Conservation (phyloP, 2,329 filamentous ascomycete genomes). For the Trichophyton verrucosum region DNA sequence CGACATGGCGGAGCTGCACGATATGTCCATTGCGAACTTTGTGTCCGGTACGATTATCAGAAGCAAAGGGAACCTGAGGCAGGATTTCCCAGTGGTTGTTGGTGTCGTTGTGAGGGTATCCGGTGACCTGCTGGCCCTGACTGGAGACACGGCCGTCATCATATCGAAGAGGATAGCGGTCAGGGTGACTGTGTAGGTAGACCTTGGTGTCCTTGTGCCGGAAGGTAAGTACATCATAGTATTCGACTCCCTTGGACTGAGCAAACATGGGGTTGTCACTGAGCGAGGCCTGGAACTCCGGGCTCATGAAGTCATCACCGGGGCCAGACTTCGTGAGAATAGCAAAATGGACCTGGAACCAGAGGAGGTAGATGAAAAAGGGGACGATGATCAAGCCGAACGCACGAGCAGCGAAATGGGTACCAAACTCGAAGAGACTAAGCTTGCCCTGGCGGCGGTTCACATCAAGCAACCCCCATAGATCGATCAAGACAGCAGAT, state of each 20-base stretch:
- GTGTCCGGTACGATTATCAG: slow-evolving; percentile 47
- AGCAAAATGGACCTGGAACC: slow-evolving; percentile 98
- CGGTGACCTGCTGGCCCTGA: slow-evolving; percentile 95
- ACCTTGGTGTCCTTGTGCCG: slow-evolving; percentile 96
- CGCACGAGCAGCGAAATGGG: slow-evolving; percentile 82
- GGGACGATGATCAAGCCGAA: slow-evolving; percentile 78
- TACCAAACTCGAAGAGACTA: slow-evolving; percentile 63
- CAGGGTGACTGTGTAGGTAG: slow-evolving; percentile 85
- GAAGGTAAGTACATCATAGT: slow-evolving; percentile 77
- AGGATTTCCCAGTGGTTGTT: slow-evolving; percentile 98
- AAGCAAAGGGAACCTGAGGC: slow-evolving; percentile 44
- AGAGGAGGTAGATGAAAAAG: slow-evolving; percentile 97
- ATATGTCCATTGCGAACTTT: slow-evolving; percentile 71
- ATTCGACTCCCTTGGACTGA: slow-evolving; percentile 74
- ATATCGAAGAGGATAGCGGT: slow-evolving; percentile 83
- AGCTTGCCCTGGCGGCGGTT: slow-evolving; percentile 74
- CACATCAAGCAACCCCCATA: slow-evolving; percentile 88
- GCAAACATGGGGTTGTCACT: slow-evolving; percentile 88
- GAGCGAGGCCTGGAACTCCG: slow-evolving; percentile 93
- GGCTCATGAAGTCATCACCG: slow-evolving; percentile 97
- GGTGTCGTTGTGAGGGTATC: slow-evolving; percentile 95
- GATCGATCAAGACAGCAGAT: slow-evolving; percentile 80
- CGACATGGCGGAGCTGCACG: slow-evolving; percentile 73
- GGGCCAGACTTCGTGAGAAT: slow-evolving; percentile 80
- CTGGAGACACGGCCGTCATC: slow-evolving; percentile 95